Base-by-base conservation (phyloP, 768 basidiomycete species). In the Aureoboletus auriporus region DNA sequence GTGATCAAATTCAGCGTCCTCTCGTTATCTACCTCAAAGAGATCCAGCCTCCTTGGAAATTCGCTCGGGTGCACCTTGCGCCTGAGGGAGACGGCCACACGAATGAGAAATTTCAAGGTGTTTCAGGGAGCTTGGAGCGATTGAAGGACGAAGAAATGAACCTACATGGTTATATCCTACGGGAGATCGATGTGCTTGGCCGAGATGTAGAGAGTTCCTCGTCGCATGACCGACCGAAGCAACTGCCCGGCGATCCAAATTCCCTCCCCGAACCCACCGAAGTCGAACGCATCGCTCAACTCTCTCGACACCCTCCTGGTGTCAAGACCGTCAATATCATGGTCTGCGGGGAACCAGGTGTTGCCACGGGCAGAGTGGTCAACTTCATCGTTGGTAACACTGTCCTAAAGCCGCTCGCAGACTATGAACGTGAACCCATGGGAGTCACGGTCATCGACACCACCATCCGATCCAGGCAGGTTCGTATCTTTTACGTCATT, bases 271-370 rank as follows among this genome's bases (percentile, higher is more conserved):
- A 52, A 26, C 51, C 8, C 1, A 46, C 46, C 27, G 60, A 63
- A 39, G 46, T 49, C 6, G 46, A 63, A 1, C 61, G 60, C 14
- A 46, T 61, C 34, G 51, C 47, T 9, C 37, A 27, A 13, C 46
- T 61, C 12, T 59, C 51, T 8, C 49, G 39, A 13, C 59, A 64
- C 40, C 57, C 52, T 8, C 62, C 47, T 0, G 51, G 56, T 3
- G 33, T 42, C 8, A 54, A 55, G 37, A 59, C 65, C 1, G 63
- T 46, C 40, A 75, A 74, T 45, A 54, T 75, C 38, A 55, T 75
- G n/a, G 34, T 76, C 14, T 75, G 75, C 39, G 73, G 75, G 7
- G 69, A 73, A 43, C 63, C 67, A 2, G 73, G 74, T n/a, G 47
- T 54, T n/a, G 64, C 55, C 13, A 56, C 58, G 9, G 57, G 59